Percentiles rank a stretch among this genome's conserved stretches.
Evolutionary conservation across 2,329 filamentous ascomycete species (phyloP).

Genomic region (Fusarium solani-melongenae): DNA sequence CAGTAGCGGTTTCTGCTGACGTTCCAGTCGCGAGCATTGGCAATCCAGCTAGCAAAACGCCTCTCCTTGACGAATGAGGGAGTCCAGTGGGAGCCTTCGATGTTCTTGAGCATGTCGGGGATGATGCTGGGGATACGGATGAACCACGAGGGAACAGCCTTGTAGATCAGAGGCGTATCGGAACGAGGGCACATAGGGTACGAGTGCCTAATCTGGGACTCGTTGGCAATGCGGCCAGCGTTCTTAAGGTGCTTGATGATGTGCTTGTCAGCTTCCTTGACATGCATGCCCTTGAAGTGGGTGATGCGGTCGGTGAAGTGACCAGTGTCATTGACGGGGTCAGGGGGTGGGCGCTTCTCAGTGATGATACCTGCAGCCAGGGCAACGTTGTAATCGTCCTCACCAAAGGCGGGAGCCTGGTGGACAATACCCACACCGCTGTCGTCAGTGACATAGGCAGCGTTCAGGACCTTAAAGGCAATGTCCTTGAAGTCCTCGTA

Average conservation of each 20-base stretch:
- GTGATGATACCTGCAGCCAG: slow-evolving; percentile 80
- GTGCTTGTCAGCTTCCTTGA: slow-evolving; percentile 91
- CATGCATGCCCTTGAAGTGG: slow-evolving; percentile 87
- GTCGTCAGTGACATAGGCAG: slow-evolving; percentile 86
- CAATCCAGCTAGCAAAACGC: slow-evolving; percentile 91
- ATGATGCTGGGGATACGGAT: slow-evolving; percentile 87
- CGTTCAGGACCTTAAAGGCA: slow-evolving; percentile 85
- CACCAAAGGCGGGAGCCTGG: slow-evolving; percentile 92
- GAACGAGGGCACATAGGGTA: slow-evolving; percentile 95
- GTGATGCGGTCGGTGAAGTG: slow-evolving; percentile 80
- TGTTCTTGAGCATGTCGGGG: slow-evolving; percentile 89
- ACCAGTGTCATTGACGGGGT: slow-evolving; percentile 88
- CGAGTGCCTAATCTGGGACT: slow-evolving; percentile 89
- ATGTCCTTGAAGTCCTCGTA: slow-evolving; percentile 87
- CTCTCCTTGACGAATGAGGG: slow-evolving; percentile 91
- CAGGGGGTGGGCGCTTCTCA: slow-evolving; percentile 82
- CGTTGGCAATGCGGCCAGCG: slow-evolving; percentile 80
- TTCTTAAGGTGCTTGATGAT: slow-evolving; percentile 91
- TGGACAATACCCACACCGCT: slow-evolving; percentile 95
- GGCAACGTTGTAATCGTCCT: slow-evolving; percentile 93
- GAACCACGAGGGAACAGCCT: slow-evolving; percentile 94
- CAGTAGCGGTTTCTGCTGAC: slow-evolving; percentile 94
- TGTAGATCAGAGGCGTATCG: slow-evolving; percentile 94
- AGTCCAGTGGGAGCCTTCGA: slow-evolving; percentile 91
- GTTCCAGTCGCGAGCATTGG: slow-evolving; percentile 94